These are phyloP conservation scores for Gilbertella persicaria DNA, from an alignment of 371 early-diverging fungal species.

Conservation along the genomic window DNA sequence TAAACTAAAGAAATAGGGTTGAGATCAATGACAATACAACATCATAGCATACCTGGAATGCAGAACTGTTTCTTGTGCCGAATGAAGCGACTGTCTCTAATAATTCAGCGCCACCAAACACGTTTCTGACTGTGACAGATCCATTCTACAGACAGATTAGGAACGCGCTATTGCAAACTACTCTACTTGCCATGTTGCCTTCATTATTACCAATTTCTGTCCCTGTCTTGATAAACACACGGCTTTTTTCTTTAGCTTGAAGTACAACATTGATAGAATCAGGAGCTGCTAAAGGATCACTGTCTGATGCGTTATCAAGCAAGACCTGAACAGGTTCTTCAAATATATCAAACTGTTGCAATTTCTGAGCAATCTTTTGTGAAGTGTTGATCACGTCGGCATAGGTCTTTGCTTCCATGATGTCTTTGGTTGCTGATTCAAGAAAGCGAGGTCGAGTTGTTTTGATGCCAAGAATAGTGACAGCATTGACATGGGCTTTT, in stretches of 20 bases:
- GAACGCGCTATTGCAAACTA: slow-evolving; percentile 41
- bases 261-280: slow-evolving; percentile 70
- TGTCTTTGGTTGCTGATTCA: slow-evolving; percentile 37
- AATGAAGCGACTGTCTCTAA: slow-evolving; percentile 71
- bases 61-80: slow-evolving; percentile 71
- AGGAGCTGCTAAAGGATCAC: slow-evolving; percentile 49
- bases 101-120: slow-evolving; percentile 84
- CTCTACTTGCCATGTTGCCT: slow-evolving; percentile 69
- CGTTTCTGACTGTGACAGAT: slow-evolving; percentile 71
- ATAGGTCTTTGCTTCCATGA: slow-evolving; percentile 56
- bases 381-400: slow-evolving; percentile 67
- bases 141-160: slow-evolving; percentile 43
- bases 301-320: slow-evolving; percentile 63
- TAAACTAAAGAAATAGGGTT: slow-evolving; percentile 21
- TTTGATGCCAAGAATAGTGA: slow-evolving; percentile 47
- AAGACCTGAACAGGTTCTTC: slow-evolving; percentile 61
- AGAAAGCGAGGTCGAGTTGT: slow-evolving; percentile 53
- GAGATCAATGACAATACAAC: neutral
- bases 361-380: slow-evolving; percentile 63
- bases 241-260: slow-evolving; percentile 67
- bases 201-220: slow-evolving; percentile 84
- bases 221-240: slow-evolving; percentile 76
- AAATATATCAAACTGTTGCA: slow-evolving; percentile 77
- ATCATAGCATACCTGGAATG: slow-evolving; percentile 60
- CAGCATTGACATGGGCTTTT: slow-evolving; percentile 53